A percentile compares a stretch with the other conserved stretches of the same genome.
These are phyloP conservation scores for Penicillium sp. DNA, from an alignment of 2,329 filamentous ascomycete species.

Conservation along the genomic window DNA sequence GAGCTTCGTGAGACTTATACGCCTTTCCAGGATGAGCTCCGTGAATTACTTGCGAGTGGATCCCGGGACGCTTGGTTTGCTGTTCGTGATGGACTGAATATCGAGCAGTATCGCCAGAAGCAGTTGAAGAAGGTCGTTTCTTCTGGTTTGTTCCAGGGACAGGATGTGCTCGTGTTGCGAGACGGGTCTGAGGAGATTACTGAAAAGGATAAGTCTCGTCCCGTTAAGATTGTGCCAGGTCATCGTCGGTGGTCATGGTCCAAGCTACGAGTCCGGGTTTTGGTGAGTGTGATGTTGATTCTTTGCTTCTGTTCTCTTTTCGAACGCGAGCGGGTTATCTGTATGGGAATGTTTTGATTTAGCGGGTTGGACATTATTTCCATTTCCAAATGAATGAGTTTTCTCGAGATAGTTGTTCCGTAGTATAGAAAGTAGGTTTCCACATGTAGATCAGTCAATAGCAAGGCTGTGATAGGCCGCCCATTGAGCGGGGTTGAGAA, in stretches of 20 bases:
- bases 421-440: background rate
- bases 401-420: background rate
- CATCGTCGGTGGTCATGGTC: background rate
- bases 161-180: background rate
- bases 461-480: background rate
- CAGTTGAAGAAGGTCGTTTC: background rate
- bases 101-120: slow-evolving; percentile 7
- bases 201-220: background rate
- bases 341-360: background rate
- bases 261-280: background rate
- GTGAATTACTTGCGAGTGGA: slow-evolving; percentile 20
- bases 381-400: background rate
- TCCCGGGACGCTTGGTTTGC: slow-evolving; percentile 27
- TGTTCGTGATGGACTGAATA: background rate
- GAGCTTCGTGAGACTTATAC: slow-evolving; percentile 9
- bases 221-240: background rate
- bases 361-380: background rate
- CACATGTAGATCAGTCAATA: background rate
- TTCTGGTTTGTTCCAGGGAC: slow-evolving; percentile 1
- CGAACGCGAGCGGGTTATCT: background rate
- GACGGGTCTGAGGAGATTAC: background rate
- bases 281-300: background rate
- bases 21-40: slow-evolving; percentile 19
- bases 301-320: background rate
- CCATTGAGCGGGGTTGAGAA: background rate